Conservation (phyloP, 2,329 filamentous ascomycete species). For the Nannizzia gypsea region DNA sequence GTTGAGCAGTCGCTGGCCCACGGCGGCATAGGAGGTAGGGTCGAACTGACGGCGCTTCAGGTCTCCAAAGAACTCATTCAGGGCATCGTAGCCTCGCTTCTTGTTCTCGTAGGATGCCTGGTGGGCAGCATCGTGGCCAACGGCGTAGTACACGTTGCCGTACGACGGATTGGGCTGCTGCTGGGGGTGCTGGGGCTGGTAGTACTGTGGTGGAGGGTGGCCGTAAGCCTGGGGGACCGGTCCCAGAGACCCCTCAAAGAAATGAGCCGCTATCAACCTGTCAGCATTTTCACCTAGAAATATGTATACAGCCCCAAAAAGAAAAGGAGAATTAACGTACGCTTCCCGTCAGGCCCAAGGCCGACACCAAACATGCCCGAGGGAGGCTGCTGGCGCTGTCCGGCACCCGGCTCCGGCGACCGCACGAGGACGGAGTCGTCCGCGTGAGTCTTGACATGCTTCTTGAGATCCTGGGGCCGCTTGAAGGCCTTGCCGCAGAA, state of each 20-base stretch:
- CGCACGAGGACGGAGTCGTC: slow-evolving; percentile 73
- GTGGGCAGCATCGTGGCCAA: slow-evolving; percentile 56
- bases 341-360: slow-evolving; percentile 24
- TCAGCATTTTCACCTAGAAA: not conserved
- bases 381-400: slow-evolving; percentile 27
- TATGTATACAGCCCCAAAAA: not conserved
- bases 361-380: slow-evolving; percentile 30
- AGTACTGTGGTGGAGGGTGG: slow-evolving; percentile 40
- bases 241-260: slow-evolving; percentile 42
- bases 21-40: slow-evolving; percentile 76
- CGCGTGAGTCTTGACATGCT: slow-evolving; percentile 98
- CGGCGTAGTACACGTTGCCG: slow-evolving; percentile 66
- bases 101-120: slow-evolving; percentile 55
- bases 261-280: slow-evolving; percentile 38
- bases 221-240: slow-evolving; percentile 34
- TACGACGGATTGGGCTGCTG: slow-evolving; percentile 49
- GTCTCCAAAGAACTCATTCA: slow-evolving; percentile 90
- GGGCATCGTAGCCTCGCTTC: slow-evolving; percentile 74
- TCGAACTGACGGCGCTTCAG: slow-evolving; percentile 87
- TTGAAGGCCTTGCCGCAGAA: slow-evolving; percentile 99
- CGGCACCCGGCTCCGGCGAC: slow-evolving; percentile 48
- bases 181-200: slow-evolving; percentile 38
- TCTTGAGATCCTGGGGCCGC: slow-evolving; percentile 96
- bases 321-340: no score
- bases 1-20: slow-evolving; percentile 76